Evolutionary conservation across 2,329 filamentous ascomycete species (phyloP), one percentile per base, ranked within the genome.

Genomic region (Didymella lethalis): DNA sequence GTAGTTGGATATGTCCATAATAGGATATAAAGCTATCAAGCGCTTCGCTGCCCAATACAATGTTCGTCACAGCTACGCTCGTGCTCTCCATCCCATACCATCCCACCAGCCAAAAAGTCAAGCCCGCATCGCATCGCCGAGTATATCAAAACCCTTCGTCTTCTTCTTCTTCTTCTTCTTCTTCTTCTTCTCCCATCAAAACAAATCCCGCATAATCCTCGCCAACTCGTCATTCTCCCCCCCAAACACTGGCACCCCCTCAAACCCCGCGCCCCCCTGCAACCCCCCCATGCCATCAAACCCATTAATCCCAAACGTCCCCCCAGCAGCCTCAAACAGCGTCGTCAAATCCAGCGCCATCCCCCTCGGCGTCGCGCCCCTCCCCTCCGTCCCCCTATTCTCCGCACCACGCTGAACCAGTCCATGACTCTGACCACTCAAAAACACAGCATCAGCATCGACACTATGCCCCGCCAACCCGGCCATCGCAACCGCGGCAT

Each of bases 401-500:
- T 23, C 23, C 23, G 23, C 23, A 23, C 23, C 23, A 23, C 23
- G 23, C 23, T 23, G 23, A 3, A 23, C 23, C 23, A 2, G 23
- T 23, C 23, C 23, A 0, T 23, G 23, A 23, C 23, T 23, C 23
- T 23, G 23, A 23, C 2, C 23, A 23, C 3, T 23, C 23, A 23
- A 23, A 23, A 23, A 75, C 7, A 70, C 68, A 46, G 26, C 26
- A 3, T 44, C 83, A 56, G 85, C 83, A 57, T 88, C 85, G 16
- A 88, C 84, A 28, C 83, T 81, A 68, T 88, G 85, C 6, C 86
- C 86, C 2, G 86, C 86, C 18, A 89, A 77, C 1, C 86, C 86
- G 10, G 86, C 86, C 87, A 89, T 88, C 8, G 86, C 86, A 5
- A 88, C 84, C 1, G 87, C 86, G 3, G 86, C 86, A 23, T 82